phyloP scores from a whole-genome alignment of 208 protist species.

The Trypanosoma rangeli region DNA sequence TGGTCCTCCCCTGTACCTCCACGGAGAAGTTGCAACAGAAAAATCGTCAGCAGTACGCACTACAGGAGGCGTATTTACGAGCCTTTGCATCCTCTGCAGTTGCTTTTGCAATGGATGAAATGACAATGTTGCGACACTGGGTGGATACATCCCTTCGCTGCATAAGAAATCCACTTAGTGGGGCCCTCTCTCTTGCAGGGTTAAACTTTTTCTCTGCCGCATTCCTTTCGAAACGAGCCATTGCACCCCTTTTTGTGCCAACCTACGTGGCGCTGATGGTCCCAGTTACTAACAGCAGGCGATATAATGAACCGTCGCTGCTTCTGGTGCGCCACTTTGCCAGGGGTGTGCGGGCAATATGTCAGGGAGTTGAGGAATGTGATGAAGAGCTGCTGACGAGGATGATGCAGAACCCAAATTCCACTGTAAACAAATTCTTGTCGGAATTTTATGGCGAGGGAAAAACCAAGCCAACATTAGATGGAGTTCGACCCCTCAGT shows the following conservation, averaged over 20 bases:
- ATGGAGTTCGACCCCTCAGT: conserved; percentile 53
- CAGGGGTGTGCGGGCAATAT: conserved; percentile 40
- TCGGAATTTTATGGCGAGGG: conserved; percentile 8
- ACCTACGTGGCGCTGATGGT: conserved; percentile 72
- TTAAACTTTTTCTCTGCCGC: conserved; percentile 69
- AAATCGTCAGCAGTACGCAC: conserved; percentile 54
- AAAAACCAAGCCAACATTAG: conserved; percentile 19
- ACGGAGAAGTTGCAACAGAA: conserved; percentile 11
- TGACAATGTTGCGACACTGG: conserved; percentile 66
- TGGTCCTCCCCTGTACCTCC: conserved; percentile 18
- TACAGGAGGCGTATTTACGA: conserved; percentile 70
- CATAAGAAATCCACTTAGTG: conserved; percentile 46
- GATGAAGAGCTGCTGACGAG: conserved; percentile 43
- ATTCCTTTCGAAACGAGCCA: conserved; percentile 55
- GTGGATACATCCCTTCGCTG: conserved; percentile 51
- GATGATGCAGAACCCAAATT: conserved; percentile 41
- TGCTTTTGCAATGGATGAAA: conserved; percentile 55
- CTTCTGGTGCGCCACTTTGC: conserved; percentile 69
- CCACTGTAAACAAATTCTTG: conserved; percentile 14
- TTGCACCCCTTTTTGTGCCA: conserved; percentile 71
- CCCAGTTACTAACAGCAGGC: conserved; percentile 25
- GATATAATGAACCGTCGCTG: conserved; percentile 54
- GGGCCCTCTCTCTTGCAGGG: conserved; percentile 44
- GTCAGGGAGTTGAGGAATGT: conserved; percentile 59
- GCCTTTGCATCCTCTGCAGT: conserved; percentile 54